Percentiles rank a stretch among this genome's conserved stretches.
phyloP scores from a whole-genome alignment of 2,329 filamentous ascomycete species.

The Neocucurbitaria cava region DNA sequence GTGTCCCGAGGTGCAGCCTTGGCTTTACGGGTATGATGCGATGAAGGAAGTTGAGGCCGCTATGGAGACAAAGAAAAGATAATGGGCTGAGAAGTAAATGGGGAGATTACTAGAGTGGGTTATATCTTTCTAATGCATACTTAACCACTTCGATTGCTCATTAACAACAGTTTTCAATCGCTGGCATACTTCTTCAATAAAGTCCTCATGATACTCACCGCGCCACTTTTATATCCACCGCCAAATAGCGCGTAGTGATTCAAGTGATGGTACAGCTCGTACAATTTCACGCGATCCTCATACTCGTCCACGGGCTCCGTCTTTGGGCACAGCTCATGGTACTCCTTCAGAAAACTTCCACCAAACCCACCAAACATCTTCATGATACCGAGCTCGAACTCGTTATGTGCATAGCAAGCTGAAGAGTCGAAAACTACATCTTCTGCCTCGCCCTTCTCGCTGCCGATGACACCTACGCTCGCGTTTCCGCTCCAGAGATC shows the following conservation, averaged over 20 bases:
- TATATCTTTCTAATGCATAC: slow-evolving; percentile 10
- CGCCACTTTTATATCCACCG: slow-evolving; percentile 76
- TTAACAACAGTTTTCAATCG: slow-evolving; percentile 3
- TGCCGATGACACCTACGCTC: slow-evolving; percentile 66
- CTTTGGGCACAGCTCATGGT: slow-evolving; percentile 76
- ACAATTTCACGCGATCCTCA: slow-evolving; percentile 80
- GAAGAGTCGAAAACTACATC: slow-evolving; percentile 86
- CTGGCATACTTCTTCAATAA: slow-evolving; percentile 73
- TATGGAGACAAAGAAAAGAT: slow-evolving; percentile 5
- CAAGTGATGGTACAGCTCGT: slow-evolving; percentile 90
- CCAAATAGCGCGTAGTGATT: slow-evolving; percentile 91
- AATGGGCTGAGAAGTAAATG: not conserved
- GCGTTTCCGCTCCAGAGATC: slow-evolving; percentile 95
- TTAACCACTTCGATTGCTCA: slow-evolving; percentile 5
- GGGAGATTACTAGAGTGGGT: not conserved
- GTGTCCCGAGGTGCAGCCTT: slow-evolving; percentile 44
- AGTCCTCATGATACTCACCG: slow-evolving; percentile 78
- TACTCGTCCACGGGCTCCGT: slow-evolving; percentile 83
- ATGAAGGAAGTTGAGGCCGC: slow-evolving; percentile 36
- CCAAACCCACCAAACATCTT: slow-evolving; percentile 94
- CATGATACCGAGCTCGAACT: slow-evolving; percentile 95
- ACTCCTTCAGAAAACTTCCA: slow-evolving; percentile 74
- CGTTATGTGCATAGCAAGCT: slow-evolving; percentile 81
- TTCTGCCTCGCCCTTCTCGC: slow-evolving; percentile 67
- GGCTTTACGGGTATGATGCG: slow-evolving; percentile 47